Percentiles rank a stretch among this genome's conserved stretches.
phyloP scores from a whole-genome alignment of 1,284 basidiomycete genomes.

The Moesziomyces aphidis region DNA sequence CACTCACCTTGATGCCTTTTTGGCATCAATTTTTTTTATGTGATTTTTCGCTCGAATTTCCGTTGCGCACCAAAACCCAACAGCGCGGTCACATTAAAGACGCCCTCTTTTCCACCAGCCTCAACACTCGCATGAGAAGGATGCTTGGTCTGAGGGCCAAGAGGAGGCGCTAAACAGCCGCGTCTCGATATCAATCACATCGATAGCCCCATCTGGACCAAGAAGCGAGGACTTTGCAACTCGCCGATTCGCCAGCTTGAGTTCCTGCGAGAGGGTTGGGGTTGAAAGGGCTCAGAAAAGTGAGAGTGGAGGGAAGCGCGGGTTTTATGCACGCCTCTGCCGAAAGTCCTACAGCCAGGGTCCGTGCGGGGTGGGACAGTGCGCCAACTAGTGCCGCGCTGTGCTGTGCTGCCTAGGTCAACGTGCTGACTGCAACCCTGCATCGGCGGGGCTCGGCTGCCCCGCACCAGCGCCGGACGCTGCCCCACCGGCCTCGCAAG shows the following conservation, averaged over 20 bases:
- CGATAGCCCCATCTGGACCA: not conserved
- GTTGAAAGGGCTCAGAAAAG: not conserved
- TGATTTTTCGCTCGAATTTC: not conserved
- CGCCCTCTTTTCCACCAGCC: slow-evolving; percentile 37
- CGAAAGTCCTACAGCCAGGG: slow-evolving; percentile 18
- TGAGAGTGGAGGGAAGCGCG: slow-evolving; percentile 11
- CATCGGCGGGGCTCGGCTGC: not conserved
- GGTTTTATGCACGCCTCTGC: slow-evolving; percentile 11
- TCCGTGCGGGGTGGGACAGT: slow-evolving; percentile 26
- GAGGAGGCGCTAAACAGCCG: slow-evolving; percentile 12
- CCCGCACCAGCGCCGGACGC: not conserved
- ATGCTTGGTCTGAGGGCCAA: slow-evolving; percentile 46
- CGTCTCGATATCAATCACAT: not conserved
- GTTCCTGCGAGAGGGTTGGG: too few species aligned
- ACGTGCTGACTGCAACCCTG: not conserved
- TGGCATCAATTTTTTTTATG: not conserved
- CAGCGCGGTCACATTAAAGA: slow-evolving; percentile 38
- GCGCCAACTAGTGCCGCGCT: not conserved
- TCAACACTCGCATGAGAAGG: slow-evolving; percentile 40
- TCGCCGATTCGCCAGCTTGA: too few species aligned
- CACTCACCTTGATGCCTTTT: not conserved
- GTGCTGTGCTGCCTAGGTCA: not conserved
- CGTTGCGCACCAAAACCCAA: not conserved
- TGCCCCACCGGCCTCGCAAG: not conserved
- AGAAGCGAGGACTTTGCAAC: too few species aligned